Base-by-base conservation (phyloP, 768 basidiomycete genomes). In the Trametes maxima region DNA sequence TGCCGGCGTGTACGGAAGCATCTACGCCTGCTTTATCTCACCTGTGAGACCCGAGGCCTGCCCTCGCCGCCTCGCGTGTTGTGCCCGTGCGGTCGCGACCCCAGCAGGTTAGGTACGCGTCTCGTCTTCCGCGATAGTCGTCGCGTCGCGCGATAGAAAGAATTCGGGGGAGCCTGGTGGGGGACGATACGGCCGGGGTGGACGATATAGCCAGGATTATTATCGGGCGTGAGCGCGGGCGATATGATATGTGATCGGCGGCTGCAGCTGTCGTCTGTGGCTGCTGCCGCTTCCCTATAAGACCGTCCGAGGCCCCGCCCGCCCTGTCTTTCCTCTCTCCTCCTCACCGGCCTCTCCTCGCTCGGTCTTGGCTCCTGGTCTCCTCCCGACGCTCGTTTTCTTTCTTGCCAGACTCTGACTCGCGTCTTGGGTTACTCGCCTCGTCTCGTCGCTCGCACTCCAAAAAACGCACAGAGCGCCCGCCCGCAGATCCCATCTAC, bases 381-480 rank as follows among this genome's bases (percentile, higher is more conserved):
- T 50, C 6, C 14, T 50, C 33, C 6, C n/a, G 14, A 35, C 46
- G 13, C 33, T 49, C 57, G 16, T 24, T 39, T 39, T 36, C 25
- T 43, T n/a, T 44, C 19, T 44, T 17, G 17, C 14, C 12, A 39
- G 14, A 39, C 55, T 35, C 35, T 19, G n/a, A 22, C 13, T 46
- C 5, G 22, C 21, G 22, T 22, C 22, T 46, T 33, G 28, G 8
- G 28, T 4, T n/a, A 42, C 44, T n/a, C 42, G 19, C n/a, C 44
- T 45, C 44, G 8, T 39, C 37, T 8, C 42, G 5, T 11, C 42
- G 17, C 16, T 10, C 25, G 12, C 25, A 33, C 28, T 14, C 47
- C 14, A 8, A 2, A 49, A n/a, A 24, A 28, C 28, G 8, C 25
- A 4, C 40, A 40, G 21, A 70, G 68, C 67, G 66, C 64, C 60